Evolutionary conservation across 2,329 filamentous ascomycete species (phyloP).

Genomic region (Alternaria longipes): DNA sequence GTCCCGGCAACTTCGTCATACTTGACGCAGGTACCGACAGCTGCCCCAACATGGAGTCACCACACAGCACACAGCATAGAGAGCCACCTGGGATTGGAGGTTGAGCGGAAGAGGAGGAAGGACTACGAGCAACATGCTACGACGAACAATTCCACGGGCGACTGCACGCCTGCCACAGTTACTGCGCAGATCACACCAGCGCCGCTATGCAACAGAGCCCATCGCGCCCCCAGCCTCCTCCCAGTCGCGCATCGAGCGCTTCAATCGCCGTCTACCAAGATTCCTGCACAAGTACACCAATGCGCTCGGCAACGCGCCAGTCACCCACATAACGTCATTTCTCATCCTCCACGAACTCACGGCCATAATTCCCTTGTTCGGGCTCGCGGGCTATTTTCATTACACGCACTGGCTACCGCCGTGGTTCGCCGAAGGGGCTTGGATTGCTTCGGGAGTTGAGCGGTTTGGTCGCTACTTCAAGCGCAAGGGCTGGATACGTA

Average conservation of each 20-base stretch:
- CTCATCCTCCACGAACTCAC: conserved; percentile 92
- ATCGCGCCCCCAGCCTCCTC: conserved; percentile 27
- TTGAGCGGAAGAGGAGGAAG: conserved; percentile 14
- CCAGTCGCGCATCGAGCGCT: conserved; percentile 46
- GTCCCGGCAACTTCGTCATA: conserved; percentile 19
- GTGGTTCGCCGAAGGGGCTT: conserved; percentile 61
- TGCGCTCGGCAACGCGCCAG: conserved; percentile 76
- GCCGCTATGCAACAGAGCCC: conserved; percentile 30
- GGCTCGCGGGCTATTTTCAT: conserved; percentile 55
- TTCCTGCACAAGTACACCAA: conserved; percentile 75
- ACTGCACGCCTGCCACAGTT: background rate
- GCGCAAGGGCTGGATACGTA: conserved; percentile 81
- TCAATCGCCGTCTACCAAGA: conserved; percentile 61
- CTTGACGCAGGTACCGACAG: background rate
- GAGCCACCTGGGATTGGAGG: conserved; percentile 3
- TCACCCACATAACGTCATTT: conserved; percentile 86
- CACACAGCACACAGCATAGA: background rate
- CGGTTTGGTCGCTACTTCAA: conserved; percentile 81
- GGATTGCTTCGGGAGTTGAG: conserved; percentile 70
- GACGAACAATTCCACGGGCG: conserved; percentile 13
- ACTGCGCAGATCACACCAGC: conserved; percentile 16
- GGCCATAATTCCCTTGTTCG: conserved; percentile 71
- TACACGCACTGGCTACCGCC: conserved; percentile 78
- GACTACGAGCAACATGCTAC: conserved; percentile 19
- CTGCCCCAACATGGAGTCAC: conserved; percentile 3